These are phyloP conservation scores for Hanseniaspora pseudoguilliermondii DNA, from an alignment of 805 yeast species.

Conservation along the genomic window DNA sequence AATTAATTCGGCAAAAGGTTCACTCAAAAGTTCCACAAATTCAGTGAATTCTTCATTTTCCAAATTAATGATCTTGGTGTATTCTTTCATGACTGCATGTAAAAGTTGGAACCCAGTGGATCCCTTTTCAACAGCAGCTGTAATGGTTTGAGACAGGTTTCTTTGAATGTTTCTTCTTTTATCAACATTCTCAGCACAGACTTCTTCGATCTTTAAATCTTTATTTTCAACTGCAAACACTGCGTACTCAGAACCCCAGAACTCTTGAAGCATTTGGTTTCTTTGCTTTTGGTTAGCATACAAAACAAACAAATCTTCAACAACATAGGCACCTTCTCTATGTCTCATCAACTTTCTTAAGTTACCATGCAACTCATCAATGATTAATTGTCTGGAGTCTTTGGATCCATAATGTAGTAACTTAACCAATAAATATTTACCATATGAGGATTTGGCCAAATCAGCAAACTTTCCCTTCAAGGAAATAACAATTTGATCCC, in stretches of 20 bases:
- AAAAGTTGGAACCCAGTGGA: constrained; percentile 91
- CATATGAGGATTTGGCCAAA: constrained; percentile 84
- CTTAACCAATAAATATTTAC: constrained; percentile 81
- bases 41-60: constrained; percentile 56
- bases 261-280: constrained; percentile 84
- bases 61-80: constrained; percentile 50
- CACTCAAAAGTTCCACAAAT: constrained; percentile 68
- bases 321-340: constrained; percentile 95
- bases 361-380: constrained; percentile 80
- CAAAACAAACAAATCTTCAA: constrained; percentile 79
- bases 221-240: constrained; percentile 68
- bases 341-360: constrained; percentile 88
- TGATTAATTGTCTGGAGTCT: constrained; percentile 58
- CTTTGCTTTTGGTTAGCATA: constrained; percentile 77
- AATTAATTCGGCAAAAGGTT: constrained; percentile 85
- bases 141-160: constrained; percentile 70
- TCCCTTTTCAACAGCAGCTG: constrained; percentile 87
- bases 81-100: constrained; percentile 93
- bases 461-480: constrained; percentile 66
- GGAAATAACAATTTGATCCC: constrained; percentile 53
- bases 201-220: constrained; percentile 50
- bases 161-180: constrained; percentile 61
- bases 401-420: constrained; percentile 84
- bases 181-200: constrained; percentile 55
- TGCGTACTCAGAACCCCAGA: constrained; percentile 93